A percentile compares a stretch with the other conserved stretches of the same genome.
Evolutionary conservation across 192 early-diverging fungal genomes (phyloP).

Genomic region (Backusella parvicylindrica): DNA sequence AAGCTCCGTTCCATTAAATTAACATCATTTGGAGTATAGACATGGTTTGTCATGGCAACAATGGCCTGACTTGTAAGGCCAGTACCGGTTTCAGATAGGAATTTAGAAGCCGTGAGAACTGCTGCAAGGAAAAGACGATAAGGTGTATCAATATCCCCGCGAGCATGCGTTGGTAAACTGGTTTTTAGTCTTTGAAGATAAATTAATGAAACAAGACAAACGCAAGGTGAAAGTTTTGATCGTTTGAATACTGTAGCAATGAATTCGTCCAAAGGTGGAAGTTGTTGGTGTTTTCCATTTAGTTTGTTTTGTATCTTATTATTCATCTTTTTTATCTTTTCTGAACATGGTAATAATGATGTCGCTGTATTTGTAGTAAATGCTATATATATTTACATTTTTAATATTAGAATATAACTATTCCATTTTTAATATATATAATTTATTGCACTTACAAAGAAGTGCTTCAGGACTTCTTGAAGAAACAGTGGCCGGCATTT

Average conservation of each 20-base stretch:
- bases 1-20: slow-evolving; percentile 58
- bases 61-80: slow-evolving; percentile 33
- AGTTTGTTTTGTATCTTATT: slow-evolving; percentile 6
- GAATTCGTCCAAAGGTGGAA: slow-evolving; percentile 35
- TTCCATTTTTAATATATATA: background rate
- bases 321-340: slow-evolving; percentile 13
- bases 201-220: slow-evolving; percentile 56
- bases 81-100: slow-evolving; percentile 46
- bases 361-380: slow-evolving; percentile 32
- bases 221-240: slow-evolving; percentile 29
- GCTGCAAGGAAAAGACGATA: slow-evolving; percentile 70
- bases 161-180: slow-evolving; percentile 56
- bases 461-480: slow-evolving; percentile 36
- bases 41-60: slow-evolving; percentile 42
- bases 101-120: slow-evolving; percentile 67
- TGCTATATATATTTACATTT: slow-evolving; percentile 13
- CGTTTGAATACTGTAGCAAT: slow-evolving; percentile 28
- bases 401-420: background rate
- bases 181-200: slow-evolving; percentile 69
- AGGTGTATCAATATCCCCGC: slow-evolving; percentile 67
- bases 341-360: slow-evolving; percentile 27
- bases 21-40: slow-evolving; percentile 52
- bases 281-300: background rate
- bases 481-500: slow-evolving; percentile 21
- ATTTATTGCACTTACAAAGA: slow-evolving; percentile 24